Base-by-base conservation (phyloP, 2,329 filamentous ascomycete species). In the Hypoxylon sp. region DNA sequence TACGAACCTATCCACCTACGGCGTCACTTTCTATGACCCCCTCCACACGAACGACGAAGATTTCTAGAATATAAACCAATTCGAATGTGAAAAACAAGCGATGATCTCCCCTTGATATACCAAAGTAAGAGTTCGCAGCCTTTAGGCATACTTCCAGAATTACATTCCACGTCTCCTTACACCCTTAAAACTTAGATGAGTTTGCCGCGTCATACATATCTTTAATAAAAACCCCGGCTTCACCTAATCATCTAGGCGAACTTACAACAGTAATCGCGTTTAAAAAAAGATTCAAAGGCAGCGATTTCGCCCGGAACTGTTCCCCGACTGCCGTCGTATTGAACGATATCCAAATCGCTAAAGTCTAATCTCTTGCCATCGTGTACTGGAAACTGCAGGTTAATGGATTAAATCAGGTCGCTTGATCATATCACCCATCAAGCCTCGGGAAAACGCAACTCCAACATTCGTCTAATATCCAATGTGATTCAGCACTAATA, bases 301-400 rank as follows among this genome's bases (percentile, higher is more conserved):
- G 36, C 32, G 25, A 60, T 57, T 50, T 45, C 36, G 45, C 32
- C 32, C 51, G 56, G 34, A 60, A 65, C 51, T 32, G 36, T 36
- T 48, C 51, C 43, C 63, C 63, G 55, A 23, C 32, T 64, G 32
- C 61, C 19, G 41, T 55, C 38, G 49, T 46, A 60, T 59, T 46
- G 53, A 49, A 36, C 28, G 38, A 36, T 50, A 61, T 53, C 52
- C 49, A 52, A 53, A 53, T 34, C 28, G 19, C 41, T 38, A 51
- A 34, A 38, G 52, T 58, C 30, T 19, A 46, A 41, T 55, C n/a
- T 55, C 25, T 45, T 57, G 19, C 19, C 45, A 43, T 50, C 46
- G 21, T 36, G 36, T 46, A 38, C 51, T 41, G 28, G 46, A 63
- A 19, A 41, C 21, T 53, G 36, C 43, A 52, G 36, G 28, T 38